These are phyloP conservation scores for Claviceps sp. DNA, from an alignment of 2,329 filamentous ascomycete genomes.

Conservation along the genomic window DNA sequence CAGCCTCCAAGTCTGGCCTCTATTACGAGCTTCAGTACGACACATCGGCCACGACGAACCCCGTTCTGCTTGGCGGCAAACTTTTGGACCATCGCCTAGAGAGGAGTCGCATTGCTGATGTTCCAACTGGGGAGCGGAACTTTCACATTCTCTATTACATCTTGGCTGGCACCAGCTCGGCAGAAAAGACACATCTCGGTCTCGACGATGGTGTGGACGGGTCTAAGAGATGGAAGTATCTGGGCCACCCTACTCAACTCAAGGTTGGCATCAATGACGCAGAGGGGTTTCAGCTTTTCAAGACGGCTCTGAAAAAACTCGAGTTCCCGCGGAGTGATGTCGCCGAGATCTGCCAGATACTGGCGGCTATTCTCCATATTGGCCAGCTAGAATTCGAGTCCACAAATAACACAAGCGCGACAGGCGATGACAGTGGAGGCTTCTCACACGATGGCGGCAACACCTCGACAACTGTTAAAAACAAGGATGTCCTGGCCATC, in stretches of 20 bases:
- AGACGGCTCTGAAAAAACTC: slow-evolving; percentile 83
- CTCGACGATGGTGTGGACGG: slow-evolving; percentile 39
- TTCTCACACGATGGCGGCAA: slow-evolving; percentile 92
- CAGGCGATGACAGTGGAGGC: slow-evolving; percentile 83
- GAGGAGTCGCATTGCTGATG: slow-evolving; percentile 76
- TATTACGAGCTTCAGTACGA: slow-evolving; percentile 97
- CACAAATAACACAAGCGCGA: slow-evolving; percentile 62
- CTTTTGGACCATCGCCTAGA: slow-evolving; percentile 87
- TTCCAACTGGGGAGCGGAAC: slow-evolving; percentile 90
- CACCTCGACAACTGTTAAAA: slow-evolving; percentile 75
- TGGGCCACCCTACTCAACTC: slow-evolving; percentile 90
- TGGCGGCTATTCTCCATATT: slow-evolving; percentile 91
- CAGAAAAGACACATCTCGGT: slow-evolving; percentile 76
- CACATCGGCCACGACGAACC: slow-evolving; percentile 69
- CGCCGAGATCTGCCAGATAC: slow-evolving; percentile 88
- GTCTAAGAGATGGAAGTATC: slow-evolving; percentile 80
- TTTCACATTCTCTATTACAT: slow-evolving; percentile 96
- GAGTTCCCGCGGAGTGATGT: slow-evolving; percentile 91
- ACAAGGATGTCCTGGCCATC: slow-evolving; percentile 76
- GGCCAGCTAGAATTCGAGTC: slow-evolving; percentile 91
- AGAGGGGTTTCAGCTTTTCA: slow-evolving; percentile 95
- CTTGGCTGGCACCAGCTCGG: slow-evolving; percentile 76
- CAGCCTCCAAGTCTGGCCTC: slow-evolving; percentile 86
- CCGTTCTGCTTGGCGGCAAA: slow-evolving; percentile 85
- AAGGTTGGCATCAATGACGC: slow-evolving; percentile 95